Evolutionary conservation across 805 yeast species (phyloP), one percentile per base, ranked within the genome.

Genomic region (Candida ascalaphidarum): DNA sequence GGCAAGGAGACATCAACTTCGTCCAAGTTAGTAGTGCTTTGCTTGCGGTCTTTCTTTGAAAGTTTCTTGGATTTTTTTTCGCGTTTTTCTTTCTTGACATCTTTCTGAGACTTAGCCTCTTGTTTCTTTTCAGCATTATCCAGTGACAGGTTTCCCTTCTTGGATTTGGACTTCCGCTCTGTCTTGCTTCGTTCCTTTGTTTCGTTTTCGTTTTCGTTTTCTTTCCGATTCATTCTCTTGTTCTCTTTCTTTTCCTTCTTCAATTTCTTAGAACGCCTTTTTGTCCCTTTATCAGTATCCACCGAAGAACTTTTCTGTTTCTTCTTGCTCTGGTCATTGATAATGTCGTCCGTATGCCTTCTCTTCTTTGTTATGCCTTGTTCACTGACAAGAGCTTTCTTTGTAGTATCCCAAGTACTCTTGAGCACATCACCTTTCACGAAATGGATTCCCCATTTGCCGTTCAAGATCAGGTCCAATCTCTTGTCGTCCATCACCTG

Each of bases 361-460:
- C 41, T 26, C 40, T 40, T 39, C 27, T 36, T 36, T 8, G 28
- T 26, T 15, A 17, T 30, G 33, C 14, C 29, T 27, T 35, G 36
- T 36, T 38, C 21, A 9, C 11, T 28, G 32, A 38, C 22, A 8
- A 54, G 31, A 28, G 33, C 32, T 35, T 59, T 57, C 13, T 43
- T 23, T n/a, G 77, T 74, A 2, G 68, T 56, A 48, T 85, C 88
- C 83, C 94, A 79, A 0, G 95, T 82, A 41, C 95, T 83, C 29
- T 71, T 68, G 35, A 89, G 58, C 1, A 79, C 78, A 25, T 82
- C 96, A 4, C 96, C 96, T 46, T 68, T 76, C 7, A 89, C 81
- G 54, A 89, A 89, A 36, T 75, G 74, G 51, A 89, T 77, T 5
- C 96, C 96, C 81, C 88, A 79, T 41, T 74, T 81, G 11, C 95